Conservation (phyloP, 1,284 basidiomycete genomes). For the Dichomitus squalens region DNA sequence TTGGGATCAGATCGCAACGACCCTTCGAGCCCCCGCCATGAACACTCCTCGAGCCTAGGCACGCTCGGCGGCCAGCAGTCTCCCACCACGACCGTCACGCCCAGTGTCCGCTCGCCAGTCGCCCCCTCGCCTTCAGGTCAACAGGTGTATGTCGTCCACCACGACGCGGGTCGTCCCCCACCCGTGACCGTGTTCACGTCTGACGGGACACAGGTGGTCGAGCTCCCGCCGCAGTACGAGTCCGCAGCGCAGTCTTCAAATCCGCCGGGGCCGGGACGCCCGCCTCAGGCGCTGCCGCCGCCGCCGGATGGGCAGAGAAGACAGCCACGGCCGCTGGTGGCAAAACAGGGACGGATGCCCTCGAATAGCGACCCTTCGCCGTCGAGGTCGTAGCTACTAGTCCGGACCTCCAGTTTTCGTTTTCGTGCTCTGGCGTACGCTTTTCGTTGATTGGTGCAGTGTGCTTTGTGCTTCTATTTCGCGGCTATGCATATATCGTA, state of each 20-base stretch:
- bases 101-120: neutral
- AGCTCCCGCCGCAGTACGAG: slow-evolving; percentile 55
- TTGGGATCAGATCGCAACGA: neutral
- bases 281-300: neutral
- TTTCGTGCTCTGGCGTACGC: no score
- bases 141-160: slow-evolving; percentile 61
- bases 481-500: no score
- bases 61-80: neutral
- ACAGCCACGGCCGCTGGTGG: slow-evolving; percentile 10
- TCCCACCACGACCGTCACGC: neutral
- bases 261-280: neutral
- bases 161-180: slow-evolving; percentile 55
- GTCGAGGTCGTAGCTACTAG: neutral
- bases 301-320: slow-evolving; percentile 10
- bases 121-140: neutral
- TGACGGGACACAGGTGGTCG: slow-evolving; percentile 56
- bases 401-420: neutral
- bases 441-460: no score
- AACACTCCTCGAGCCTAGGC: neutral
- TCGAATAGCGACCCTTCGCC: slow-evolving; percentile 1
- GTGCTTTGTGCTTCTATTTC: no score
- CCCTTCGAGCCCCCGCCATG: neutral
- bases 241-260: slow-evolving; percentile 3
- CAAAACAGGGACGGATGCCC: slow-evolving; percentile 9
- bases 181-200: slow-evolving; percentile 56